Conservation (phyloP, 164 flowering plant genomes). For the Magnolia officinalis region DNA sequence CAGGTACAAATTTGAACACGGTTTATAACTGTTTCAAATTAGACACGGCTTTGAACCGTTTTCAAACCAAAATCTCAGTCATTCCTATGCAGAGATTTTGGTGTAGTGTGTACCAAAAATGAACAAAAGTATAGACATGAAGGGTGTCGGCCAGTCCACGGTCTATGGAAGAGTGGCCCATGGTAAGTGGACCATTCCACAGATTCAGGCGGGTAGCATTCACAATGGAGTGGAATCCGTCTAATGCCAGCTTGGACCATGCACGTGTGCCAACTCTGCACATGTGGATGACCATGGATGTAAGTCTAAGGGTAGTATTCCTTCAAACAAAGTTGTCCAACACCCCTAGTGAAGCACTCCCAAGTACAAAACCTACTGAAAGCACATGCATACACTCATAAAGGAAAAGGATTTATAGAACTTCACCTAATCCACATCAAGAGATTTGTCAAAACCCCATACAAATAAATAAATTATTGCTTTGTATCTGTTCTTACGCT, state of each 20-base stretch:
- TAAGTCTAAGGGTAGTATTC: background rate
- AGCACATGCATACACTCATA: too few species aligned
- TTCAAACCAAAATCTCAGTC: too few species aligned
- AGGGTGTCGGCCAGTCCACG: background rate
- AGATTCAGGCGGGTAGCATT: background rate
- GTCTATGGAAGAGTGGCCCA: background rate
- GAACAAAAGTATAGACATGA: background rate
- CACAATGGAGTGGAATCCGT: too few species aligned
- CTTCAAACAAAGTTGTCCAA: too few species aligned
- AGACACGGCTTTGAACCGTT: too few species aligned
- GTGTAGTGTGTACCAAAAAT: background rate
- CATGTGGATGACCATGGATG: background rate
- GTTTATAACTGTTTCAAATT: too few species aligned
- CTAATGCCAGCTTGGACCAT: too few species aligned
- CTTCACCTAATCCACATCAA: constrained; percentile 50
- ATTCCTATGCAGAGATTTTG: too few species aligned
- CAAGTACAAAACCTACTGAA: too few species aligned
- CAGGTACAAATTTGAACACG: too few species aligned
- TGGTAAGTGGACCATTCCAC: background rate
- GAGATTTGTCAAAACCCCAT: constrained; percentile 63
- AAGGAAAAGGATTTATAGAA: background rate
- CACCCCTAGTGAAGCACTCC: too few species aligned
- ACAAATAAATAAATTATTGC: constrained; percentile 28
- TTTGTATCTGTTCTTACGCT: too few species aligned
- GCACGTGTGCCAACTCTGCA: background rate